Evolutionary conservation across 2,329 filamentous ascomycete species (phyloP), one percentile per base, ranked within the genome.

Genomic region (Colletotrichum destructivum): DNA sequence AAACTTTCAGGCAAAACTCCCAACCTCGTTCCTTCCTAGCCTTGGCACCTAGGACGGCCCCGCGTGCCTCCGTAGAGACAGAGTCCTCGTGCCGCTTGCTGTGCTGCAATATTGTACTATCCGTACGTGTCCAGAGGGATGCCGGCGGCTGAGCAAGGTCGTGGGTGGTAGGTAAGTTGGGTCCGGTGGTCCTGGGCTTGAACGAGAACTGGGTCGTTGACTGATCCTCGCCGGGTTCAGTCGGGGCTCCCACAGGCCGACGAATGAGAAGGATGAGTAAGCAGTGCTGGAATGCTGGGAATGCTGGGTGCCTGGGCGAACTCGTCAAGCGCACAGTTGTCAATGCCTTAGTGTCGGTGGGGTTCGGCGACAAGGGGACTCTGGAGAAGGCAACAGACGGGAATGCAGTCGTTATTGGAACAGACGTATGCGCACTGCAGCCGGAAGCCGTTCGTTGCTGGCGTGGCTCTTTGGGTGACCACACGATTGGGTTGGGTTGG

Each of bases 401-500:
- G 64, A 69, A 73, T 66, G 62, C 57, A 66, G 21, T 73, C 61
- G 73, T 59, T 73, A 66, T 74, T 74, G 71, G 73, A 49, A 56
- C 61, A 73, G 59, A 16, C 18, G 71, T 18, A 38, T 63, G 60
- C 63, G 47, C 68, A 56, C 67, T 66, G 71, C 57, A 65, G 64
- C 49, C 68, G 18, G 31, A 63, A 42, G 54, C 65, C 64, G 59
- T 51, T 71, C 18, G 54, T 57, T 69, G 66, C 44, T 62, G 69
- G 64, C 46, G 54, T 63, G 59, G 23, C 49, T 64, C 46, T 69
- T 67, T 63, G 59, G 69, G 56, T 56, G 49, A 47, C 52, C 23
- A 59, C 57, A 26, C 46, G 52, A 57, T 69, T 69, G 52, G 69
- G 69, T 46, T 71, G 64, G 63, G 57, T 40, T 68, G 65, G 52